A percentile compares a stretch with the other conserved stretches of the same genome.
These are phyloP conservation scores for Globisporangium polare DNA, from an alignment of 352 stramenopile species.

Conservation along the genomic window DNA sequence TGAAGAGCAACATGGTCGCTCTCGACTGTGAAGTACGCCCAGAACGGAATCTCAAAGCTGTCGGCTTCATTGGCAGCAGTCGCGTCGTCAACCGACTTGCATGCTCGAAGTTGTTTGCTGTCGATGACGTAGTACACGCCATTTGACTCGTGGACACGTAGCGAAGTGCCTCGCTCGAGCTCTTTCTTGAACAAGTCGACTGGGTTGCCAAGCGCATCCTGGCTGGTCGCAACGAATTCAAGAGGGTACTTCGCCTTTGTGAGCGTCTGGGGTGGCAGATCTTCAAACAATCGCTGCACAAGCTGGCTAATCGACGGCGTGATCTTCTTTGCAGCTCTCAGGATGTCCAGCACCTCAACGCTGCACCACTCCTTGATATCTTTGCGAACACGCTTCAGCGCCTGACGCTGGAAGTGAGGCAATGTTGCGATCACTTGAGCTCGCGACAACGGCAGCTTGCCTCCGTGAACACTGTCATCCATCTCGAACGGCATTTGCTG, in stretches of 20 bases:
- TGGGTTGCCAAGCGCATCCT: conserved; percentile 55
- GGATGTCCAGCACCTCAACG: conserved; percentile 74
- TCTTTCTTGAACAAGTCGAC: conserved; percentile 65
- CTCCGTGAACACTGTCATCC: conserved; percentile 27
- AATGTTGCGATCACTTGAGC: conserved; percentile 53
- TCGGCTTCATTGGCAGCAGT: background rate
- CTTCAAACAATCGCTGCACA: conserved; percentile 69
- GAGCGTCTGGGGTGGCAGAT: conserved; percentile 49
- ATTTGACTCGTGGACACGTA: conserved; percentile 53
- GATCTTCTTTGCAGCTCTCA: conserved; percentile 58
- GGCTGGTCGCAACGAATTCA: conserved; percentile 56
- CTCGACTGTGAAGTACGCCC: conserved; percentile 71
- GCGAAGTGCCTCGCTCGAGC: conserved; percentile 33
- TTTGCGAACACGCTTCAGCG: conserved; percentile 57
- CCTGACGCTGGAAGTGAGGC: conserved; percentile 71
- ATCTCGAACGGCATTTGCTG: conserved; percentile 56
- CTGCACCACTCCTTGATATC: conserved; percentile 86
- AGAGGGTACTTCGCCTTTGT: conserved; percentile 71
- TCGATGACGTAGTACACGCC: conserved; percentile 72
- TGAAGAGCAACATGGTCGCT: conserved; percentile 46
- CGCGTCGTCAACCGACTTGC: background rate
- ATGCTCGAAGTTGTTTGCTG: conserved; percentile 7
- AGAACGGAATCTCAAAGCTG: conserved; percentile 64
- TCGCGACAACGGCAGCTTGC: conserved; percentile 23
- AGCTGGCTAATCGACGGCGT: conserved; percentile 61